Evolutionary conservation across 371 early-diverging fungal species (phyloP).

Genomic region (Circinella umbellata): DNA sequence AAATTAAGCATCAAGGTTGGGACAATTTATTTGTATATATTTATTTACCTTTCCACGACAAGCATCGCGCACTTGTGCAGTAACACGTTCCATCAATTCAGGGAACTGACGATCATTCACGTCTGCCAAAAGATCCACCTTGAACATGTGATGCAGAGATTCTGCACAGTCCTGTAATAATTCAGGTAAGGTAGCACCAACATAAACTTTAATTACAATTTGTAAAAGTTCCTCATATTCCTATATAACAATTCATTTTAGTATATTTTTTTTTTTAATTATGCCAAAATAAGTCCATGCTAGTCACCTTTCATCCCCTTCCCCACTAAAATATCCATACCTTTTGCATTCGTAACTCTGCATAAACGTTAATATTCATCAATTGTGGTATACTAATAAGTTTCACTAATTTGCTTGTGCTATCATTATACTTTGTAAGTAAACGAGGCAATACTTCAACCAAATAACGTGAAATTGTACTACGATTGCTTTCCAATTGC

Average conservation of each 20-base stretch:
- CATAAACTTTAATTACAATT: constrained; percentile 58
- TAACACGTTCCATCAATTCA: constrained; percentile 44
- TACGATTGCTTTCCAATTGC: constrained; percentile 30
- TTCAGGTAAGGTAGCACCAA: constrained; percentile 51
- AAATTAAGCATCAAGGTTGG: too few relatives aligned
- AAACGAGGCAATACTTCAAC: constrained; percentile 63
- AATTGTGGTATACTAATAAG: constrained; percentile 59
- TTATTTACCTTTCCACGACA: constrained; percentile 39
- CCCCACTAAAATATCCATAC: constrained; percentile 29
- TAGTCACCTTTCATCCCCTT: too few relatives aligned
- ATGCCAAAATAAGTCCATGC: too few relatives aligned
- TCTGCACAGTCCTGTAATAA: constrained; percentile 36
- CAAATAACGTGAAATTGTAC: constrained; percentile 61
- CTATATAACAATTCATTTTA: constrained; percentile 18
- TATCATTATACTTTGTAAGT: constrained; percentile 70
- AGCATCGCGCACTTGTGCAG: constrained; percentile 47
- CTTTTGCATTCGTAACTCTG: constrained; percentile 67
- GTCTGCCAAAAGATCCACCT: constrained; percentile 40
- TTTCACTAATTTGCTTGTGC: constrained; percentile 55
- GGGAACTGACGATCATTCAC: constrained; percentile 40
- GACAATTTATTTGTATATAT: too few relatives aligned
- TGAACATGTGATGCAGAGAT: constrained; percentile 48
- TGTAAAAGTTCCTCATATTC: constrained; percentile 68
- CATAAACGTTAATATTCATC: constrained; percentile 66
- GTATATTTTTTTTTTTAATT: too few relatives aligned